phyloP scores from a whole-genome alignment of 2,329 filamentous ascomycete genomes.

The Cadophora malorum region DNA sequence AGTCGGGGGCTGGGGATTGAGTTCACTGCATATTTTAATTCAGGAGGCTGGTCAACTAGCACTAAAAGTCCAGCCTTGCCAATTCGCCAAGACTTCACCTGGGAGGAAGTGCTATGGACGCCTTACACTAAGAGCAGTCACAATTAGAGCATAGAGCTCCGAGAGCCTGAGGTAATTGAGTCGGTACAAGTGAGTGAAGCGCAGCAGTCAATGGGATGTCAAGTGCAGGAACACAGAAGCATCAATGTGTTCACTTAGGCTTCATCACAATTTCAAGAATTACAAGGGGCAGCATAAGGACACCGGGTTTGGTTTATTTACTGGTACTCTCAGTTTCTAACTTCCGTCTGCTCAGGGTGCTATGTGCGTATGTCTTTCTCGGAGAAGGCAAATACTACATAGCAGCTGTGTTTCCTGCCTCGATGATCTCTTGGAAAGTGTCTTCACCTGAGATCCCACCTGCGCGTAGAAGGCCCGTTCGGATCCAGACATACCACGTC shows the following conservation, averaged over 20 bases:
- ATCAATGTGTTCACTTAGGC: not conserved
- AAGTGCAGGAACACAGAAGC: not conserved
- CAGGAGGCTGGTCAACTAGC: not conserved
- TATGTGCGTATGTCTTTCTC: not conserved
- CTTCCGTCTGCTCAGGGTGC: not conserved
- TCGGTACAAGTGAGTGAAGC: not conserved
- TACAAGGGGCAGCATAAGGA: not conserved
- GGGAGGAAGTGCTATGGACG: not conserved
- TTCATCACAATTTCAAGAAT: not conserved
- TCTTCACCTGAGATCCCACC: not conserved
- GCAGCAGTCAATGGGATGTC: not conserved
- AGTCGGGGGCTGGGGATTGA: no score
- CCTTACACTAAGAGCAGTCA: not conserved
- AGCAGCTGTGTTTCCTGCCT: not conserved
- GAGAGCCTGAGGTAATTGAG: not conserved
- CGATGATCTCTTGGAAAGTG: not conserved
- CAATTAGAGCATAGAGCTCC: not conserved
- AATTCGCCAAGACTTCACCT: not conserved
- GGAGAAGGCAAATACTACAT: not conserved
- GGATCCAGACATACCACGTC: not conserved
- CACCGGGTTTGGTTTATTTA: not conserved
- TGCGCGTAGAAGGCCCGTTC: not conserved
- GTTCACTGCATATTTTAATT: not conserved
- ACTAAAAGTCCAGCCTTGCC: not conserved
- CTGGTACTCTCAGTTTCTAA: not conserved